Conservation (phyloP, 495 filamentous ascomycete genomes). For the Diplogelasinospora grovesii region DNA sequence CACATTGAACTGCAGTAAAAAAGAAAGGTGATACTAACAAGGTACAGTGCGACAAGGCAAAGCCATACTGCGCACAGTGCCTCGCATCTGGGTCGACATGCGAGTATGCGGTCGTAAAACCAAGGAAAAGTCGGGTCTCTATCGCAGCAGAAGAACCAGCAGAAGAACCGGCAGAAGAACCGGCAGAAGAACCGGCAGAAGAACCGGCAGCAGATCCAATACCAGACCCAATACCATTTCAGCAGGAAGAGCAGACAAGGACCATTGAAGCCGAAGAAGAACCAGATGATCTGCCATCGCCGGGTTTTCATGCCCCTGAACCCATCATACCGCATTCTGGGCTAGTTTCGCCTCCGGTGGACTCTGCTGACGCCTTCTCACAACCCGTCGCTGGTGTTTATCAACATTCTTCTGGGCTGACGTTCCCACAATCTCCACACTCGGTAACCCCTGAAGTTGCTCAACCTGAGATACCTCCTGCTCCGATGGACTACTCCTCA, state of each 20-base stretch:
- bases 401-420: constrained; percentile 14
- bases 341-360: constrained; percentile 6
- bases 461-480: constrained; percentile 4
- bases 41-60: constrained; percentile 34
- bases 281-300: constrained; percentile 22
- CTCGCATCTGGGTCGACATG: constrained; percentile 21
- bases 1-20: too few relatives aligned
- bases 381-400: constrained; percentile 12
- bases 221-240: too few relatives aligned
- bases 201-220: too few relatives aligned
- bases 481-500: constrained; percentile 8
- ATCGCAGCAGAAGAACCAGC: constrained; percentile 12
- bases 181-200: background rate
- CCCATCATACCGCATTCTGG: constrained; percentile 8
- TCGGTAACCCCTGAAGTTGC: background rate
- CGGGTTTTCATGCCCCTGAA: constrained; percentile 18
- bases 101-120: constrained; percentile 27
- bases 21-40: constrained; percentile 13
- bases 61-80: constrained; percentile 34
- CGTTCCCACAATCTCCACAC: constrained; percentile 9
- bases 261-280: constrained; percentile 16
- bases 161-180: constrained; percentile 1
- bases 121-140: constrained; percentile 6
- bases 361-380: constrained; percentile 10
- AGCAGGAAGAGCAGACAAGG: background rate